phyloP scores from a whole-genome alignment of 257 asterid species.

The Vinca minor region DNA sequence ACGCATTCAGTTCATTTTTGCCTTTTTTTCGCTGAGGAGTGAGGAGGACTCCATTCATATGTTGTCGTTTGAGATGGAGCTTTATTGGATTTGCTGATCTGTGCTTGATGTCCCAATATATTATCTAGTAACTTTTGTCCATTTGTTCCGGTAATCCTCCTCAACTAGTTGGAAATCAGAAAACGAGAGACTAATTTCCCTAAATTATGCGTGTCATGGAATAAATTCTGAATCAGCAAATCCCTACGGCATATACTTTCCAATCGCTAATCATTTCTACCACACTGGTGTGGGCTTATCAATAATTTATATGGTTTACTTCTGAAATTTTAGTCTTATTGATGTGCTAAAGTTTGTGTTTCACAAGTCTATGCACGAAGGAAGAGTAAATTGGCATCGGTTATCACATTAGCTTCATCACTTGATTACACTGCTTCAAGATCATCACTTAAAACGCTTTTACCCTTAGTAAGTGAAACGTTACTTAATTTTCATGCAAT shows the following conservation, averaged over 20 bases:
- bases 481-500: background rate
- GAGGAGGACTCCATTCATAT: too few species aligned
- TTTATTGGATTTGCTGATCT: too few species aligned
- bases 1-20: background rate
- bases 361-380: conserved; percentile 51
- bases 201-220: background rate
- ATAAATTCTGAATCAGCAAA: background rate
- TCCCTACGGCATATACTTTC: too few species aligned
- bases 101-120: background rate
- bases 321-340: background rate
- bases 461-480: conserved; percentile 68
- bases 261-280: too few species aligned
- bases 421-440: conserved; percentile 86
- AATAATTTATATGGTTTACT: background rate
- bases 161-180: background rate
- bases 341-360: background rate
- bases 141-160: too few species aligned
- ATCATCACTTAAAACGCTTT: conserved; percentile 68
- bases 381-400: conserved; percentile 74
- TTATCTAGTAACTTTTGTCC: too few species aligned
- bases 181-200: background rate
- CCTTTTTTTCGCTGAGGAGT: background rate
- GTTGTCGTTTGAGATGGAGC: too few species aligned
- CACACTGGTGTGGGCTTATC: background rate
- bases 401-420: conserved; percentile 88